These are phyloP conservation scores for Kregervanrija fluxuum DNA, from an alignment of 805 yeast genomes.

Conservation along the genomic window DNA sequence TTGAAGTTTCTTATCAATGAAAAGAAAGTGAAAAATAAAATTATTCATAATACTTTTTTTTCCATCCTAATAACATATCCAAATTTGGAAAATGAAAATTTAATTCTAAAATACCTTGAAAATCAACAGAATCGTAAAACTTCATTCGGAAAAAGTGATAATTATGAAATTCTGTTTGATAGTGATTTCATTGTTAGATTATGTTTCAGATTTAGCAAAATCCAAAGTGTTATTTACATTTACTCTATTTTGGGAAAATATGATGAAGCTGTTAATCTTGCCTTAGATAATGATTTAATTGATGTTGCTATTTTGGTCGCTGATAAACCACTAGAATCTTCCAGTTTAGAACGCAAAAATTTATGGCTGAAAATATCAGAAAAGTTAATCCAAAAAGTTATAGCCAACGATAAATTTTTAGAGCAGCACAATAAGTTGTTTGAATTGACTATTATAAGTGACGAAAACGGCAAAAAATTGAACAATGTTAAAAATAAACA, in stretches of 20 bases:
- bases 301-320: slow-evolving; percentile 54
- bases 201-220: slow-evolving; percentile 52
- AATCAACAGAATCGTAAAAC: slow-evolving; percentile 14
- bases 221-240: slow-evolving; percentile 65
- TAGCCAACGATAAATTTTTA: slow-evolving; percentile 22
- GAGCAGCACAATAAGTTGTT: slow-evolving; percentile 14
- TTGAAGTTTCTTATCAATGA: slow-evolving; percentile 47
- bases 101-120: slow-evolving; percentile 45
- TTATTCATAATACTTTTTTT: slow-evolving; percentile 64
- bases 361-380: slow-evolving; percentile 67
- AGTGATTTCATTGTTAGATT: slow-evolving; percentile 68
- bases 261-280: slow-evolving; percentile 76
- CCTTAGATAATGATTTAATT: slow-evolving; percentile 52
- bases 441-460: slow-evolving; percentile 7
- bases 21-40: slow-evolving; percentile 33
- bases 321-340: slow-evolving; percentile 35
- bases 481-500: slow-evolving; percentile 17
- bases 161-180: slow-evolving; percentile 44
- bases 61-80: slow-evolving; percentile 54
- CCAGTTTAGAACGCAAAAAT: slow-evolving; percentile 45
- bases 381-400: slow-evolving; percentile 34
- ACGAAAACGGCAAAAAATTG: slow-evolving; percentile 2
- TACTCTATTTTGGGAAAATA: slow-evolving; percentile 59
- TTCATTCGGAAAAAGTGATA: slow-evolving; percentile 8
- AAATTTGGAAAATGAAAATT: slow-evolving; percentile 34